Evolutionary conservation across 306 rosid genomes (phyloP).

Genomic region (Glycine tomentella): DNA sequence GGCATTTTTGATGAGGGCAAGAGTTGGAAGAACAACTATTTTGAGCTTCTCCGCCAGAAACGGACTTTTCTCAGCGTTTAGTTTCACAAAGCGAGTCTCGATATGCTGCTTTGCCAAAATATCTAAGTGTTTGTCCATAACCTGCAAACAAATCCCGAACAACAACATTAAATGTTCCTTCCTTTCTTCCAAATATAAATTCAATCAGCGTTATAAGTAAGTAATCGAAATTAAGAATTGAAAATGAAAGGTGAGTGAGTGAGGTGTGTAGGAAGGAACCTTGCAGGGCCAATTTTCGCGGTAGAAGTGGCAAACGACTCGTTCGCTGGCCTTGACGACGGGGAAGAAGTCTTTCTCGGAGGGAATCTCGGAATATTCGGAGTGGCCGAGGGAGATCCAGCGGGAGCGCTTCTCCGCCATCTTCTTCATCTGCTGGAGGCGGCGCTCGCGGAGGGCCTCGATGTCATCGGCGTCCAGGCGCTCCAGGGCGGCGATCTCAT

Average conservation of each 20-base stretch:
- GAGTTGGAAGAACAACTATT: conserved; percentile 89
- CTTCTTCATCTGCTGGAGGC: conserved; percentile 96
- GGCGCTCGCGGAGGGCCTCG: conserved; percentile 86
- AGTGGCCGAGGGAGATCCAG: conserved; percentile 94
- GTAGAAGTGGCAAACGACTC: conserved; percentile 96
- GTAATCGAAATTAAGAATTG: too few relatives aligned
- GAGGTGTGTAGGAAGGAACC: conserved; percentile 43
- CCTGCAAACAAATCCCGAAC: conserved; percentile 61
- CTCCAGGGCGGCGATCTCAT: conserved; percentile 86
- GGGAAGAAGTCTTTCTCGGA: conserved; percentile 93
- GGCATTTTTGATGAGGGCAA: conserved; percentile 92
- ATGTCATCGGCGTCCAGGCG: conserved; percentile 82
- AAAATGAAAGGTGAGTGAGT: too few relatives aligned
- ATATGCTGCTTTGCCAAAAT: conserved; percentile 87
- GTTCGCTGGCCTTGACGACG: conserved; percentile 95
- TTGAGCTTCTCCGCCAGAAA: conserved; percentile 92
- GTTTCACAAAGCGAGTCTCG: conserved; percentile 85
- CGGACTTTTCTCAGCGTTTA: conserved; percentile 94
- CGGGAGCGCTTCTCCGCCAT: conserved; percentile 95
- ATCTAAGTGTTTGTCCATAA: conserved; percentile 87
- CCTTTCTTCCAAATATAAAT: too few relatives aligned
- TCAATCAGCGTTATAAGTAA: too few relatives aligned
- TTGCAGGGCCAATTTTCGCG: conserved; percentile 99
- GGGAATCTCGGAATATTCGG: conserved; percentile 79
- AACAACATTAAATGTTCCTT: too few relatives aligned